phyloP scores from a whole-genome alignment of 2,329 filamentous ascomycete genomes.

The Colletotrichum karsti region DNA sequence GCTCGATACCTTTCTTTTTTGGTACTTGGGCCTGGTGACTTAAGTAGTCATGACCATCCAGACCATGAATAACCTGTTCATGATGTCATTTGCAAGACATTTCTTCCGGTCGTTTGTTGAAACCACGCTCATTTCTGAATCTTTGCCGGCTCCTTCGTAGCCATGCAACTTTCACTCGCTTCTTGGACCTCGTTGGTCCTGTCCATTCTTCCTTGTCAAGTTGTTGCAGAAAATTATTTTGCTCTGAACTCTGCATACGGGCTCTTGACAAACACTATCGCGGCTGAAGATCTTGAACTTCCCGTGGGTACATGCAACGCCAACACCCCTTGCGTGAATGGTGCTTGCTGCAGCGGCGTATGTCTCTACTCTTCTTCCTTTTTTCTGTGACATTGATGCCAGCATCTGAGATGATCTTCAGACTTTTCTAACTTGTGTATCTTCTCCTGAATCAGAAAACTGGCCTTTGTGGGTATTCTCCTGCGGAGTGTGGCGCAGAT shows the following conservation, averaged over 20 bases:
- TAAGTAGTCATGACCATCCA: no score
- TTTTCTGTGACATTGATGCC: neutral
- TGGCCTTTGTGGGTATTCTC: conserved; percentile 1
- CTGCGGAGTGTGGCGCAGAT: neutral
- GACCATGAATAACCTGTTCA: no score
- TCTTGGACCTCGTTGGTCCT: neutral
- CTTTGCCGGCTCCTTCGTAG: neutral
- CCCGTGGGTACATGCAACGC: conserved; percentile 28
- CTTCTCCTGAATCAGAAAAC: neutral
- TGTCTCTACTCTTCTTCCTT: neutral
- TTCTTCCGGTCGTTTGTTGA: no score
- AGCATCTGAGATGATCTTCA: neutral
- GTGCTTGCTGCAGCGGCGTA: conserved; percentile 33
- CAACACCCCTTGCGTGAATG: conserved; percentile 31
- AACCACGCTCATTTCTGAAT: neutral
- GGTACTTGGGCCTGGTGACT: no score
- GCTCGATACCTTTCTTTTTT: no score
- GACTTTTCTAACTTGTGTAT: neutral
- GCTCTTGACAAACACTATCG: neutral
- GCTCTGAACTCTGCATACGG: neutral
- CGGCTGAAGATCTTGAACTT: neutral
- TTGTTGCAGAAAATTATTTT: neutral
- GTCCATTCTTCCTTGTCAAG: neutral
- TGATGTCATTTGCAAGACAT: neutral
- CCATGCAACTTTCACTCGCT: neutral